Evolutionary conservation across 768 basidiomycete species (phyloP).

Genomic region (Pleurotus tuber-regium): DNA sequence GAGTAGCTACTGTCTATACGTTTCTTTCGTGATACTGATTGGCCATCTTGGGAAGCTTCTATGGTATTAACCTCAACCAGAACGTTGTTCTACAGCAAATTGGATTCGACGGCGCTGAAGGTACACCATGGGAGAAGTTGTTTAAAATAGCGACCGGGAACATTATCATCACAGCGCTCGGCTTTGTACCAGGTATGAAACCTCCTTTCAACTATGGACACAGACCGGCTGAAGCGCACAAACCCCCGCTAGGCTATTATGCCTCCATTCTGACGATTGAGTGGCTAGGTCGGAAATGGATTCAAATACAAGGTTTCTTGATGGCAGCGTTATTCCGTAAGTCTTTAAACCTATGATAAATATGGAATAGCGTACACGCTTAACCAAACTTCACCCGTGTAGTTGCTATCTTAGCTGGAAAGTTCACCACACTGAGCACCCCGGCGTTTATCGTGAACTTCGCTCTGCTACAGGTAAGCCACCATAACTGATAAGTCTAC

Average conservation of each 20-base stretch:
- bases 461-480: constrained; percentile 55
- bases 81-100: constrained; percentile 57
- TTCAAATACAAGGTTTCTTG: constrained; percentile 76
- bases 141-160: constrained; percentile 51
- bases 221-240: too few relatives aligned
- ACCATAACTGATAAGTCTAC: neutral
- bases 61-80: constrained; percentile 63
- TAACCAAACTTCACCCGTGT: constrained; percentile 11
- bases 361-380: too few relatives aligned
- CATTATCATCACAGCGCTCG: constrained; percentile 58
- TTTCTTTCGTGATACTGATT: neutral
- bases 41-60: too few relatives aligned
- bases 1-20: constrained; percentile 14
- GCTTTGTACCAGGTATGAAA: constrained; percentile 56
- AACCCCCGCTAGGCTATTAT: constrained; percentile 64
- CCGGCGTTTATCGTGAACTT: constrained; percentile 71
- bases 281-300: constrained; percentile 68
- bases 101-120: constrained; percentile 48
- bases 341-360: too few relatives aligned
- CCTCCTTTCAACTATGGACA: too few relatives aligned
- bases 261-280: constrained; percentile 68
- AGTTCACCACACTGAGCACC: constrained; percentile 54
- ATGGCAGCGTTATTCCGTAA: constrained; percentile 62
- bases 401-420: constrained; percentile 71
- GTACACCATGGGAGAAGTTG: constrained; percentile 47